Percentiles rank a stretch among this genome's conserved stretches.
These are phyloP conservation scores for Penicillium sp. DNA, from an alignment of 2,329 filamentous ascomycete species.

Conservation along the genomic window DNA sequence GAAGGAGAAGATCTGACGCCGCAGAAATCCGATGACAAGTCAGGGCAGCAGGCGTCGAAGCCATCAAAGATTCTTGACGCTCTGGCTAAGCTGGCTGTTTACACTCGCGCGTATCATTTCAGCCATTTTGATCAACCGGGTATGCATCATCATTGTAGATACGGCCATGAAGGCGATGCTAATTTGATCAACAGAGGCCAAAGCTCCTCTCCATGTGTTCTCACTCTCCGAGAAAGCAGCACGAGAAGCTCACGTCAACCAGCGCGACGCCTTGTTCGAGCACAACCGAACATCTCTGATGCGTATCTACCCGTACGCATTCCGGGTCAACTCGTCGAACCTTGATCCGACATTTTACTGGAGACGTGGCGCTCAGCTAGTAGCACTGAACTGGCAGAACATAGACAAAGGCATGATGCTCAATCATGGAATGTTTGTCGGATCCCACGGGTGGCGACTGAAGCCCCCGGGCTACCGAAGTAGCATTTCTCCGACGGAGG, in stretches of 20 bases:
- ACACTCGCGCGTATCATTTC: conserved; percentile 83
- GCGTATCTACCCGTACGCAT: conserved; percentile 81
- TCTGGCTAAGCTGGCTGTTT: conserved; percentile 74
- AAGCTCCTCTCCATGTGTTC: conserved; percentile 61
- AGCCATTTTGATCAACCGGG: conserved; percentile 65
- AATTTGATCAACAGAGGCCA: conserved; percentile 37
- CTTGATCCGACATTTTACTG: conserved; percentile 81
- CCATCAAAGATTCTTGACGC: conserved; percentile 65
- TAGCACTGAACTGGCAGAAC: conserved; percentile 91
- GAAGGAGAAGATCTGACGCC: conserved; percentile 10
- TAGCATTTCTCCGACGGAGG: conserved; percentile 27
- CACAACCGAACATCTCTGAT: conserved; percentile 82
- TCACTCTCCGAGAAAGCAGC: conserved; percentile 61
- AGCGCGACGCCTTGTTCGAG: conserved; percentile 64
- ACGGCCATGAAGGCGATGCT: neutral
- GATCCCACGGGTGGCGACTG: conserved; percentile 76
- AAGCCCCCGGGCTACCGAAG: conserved; percentile 73
- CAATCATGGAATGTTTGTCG: conserved; percentile 87
- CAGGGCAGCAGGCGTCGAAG: conserved; percentile 30
- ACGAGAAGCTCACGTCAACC: conserved; percentile 60
- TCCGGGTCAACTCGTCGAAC: conserved; percentile 80
- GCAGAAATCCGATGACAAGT: neutral
- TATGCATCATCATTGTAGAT: conserved; percentile 38
- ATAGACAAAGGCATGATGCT: conserved; percentile 94
- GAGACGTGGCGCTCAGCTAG: conserved; percentile 85